phyloP scores from a whole-genome alignment of 176 grass and related monocot genomes.

The Oropetium thomaeum region DNA sequence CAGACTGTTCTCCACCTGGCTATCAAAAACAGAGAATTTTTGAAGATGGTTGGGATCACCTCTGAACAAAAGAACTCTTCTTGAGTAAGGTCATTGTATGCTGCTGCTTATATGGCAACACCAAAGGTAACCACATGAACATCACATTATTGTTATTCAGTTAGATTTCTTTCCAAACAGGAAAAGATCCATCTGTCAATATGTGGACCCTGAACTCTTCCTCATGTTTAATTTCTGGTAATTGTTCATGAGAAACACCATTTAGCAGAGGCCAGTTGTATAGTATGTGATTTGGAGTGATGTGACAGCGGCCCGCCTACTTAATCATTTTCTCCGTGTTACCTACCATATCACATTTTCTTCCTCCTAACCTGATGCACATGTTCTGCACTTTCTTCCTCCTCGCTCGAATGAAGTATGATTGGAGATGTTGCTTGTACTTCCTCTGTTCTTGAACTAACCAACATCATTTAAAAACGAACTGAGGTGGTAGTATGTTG shows the following conservation, averaged over 20 bases:
- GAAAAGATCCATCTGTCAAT: not conserved
- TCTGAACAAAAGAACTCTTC: not conserved
- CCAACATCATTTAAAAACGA: too few relatives aligned
- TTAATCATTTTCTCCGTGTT: not conserved
- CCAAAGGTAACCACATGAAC: constrained; percentile 16
- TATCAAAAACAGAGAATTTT: not conserved
- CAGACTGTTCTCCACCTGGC: not conserved
- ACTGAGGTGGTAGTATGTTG: too few relatives aligned
- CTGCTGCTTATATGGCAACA: not conserved
- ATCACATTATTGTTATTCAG: constrained; percentile 4
- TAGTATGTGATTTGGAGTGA: not conserved
- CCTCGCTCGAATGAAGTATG: not conserved
- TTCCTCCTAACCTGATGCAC: not conserved
- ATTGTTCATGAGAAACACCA: not conserved
- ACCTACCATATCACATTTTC: not conserved
- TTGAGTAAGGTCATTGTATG: not conserved
- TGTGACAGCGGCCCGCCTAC: not conserved
- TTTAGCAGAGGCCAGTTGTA: not conserved
- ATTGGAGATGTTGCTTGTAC: not conserved
- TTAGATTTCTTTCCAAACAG: not conserved
- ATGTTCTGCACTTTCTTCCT: not conserved
- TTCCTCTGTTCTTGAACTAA: too few relatives aligned
- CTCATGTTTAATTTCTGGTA: not conserved
- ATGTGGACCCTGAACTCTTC: not conserved
- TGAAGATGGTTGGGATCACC: not conserved